These are phyloP conservation scores for Claviceps pazoutovae DNA, from an alignment of 2,329 filamentous ascomycete genomes.

Conservation along the genomic window DNA sequence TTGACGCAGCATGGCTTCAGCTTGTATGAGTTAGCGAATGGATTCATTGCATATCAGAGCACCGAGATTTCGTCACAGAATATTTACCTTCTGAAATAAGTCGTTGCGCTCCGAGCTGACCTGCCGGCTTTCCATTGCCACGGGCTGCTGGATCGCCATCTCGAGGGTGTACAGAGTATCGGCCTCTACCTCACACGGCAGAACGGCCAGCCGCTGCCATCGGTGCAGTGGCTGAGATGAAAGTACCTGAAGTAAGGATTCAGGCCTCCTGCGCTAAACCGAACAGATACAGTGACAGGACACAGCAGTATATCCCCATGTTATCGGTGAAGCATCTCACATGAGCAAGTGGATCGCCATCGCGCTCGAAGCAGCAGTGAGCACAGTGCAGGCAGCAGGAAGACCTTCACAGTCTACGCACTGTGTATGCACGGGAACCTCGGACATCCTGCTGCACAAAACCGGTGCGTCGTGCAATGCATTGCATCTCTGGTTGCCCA, in stretches of 20 bases:
- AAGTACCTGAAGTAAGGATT: not conserved
- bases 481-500: too few species aligned
- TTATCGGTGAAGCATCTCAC: not conserved
- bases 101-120: slow-evolving; percentile 15
- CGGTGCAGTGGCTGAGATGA: not conserved
- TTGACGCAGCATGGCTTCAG: slow-evolving; percentile 49
- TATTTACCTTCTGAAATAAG: slow-evolving; percentile 22
- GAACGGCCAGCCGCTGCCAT: not conserved
- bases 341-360: not conserved
- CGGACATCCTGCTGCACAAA: not conserved
- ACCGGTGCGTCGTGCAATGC: not conserved
- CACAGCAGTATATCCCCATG: not conserved
- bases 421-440: not conserved
- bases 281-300: not conserved
- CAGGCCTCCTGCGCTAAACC: too few species aligned
- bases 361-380: not conserved
- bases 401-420: not conserved
- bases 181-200: slow-evolving; percentile 3
- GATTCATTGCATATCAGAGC: not conserved
- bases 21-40: slow-evolving; percentile 21
- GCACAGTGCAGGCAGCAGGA: not conserved
- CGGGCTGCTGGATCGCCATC: not conserved
- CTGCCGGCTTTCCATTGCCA: slow-evolving; percentile 8
- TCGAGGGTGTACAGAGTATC: not conserved
- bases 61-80: not conserved